A percentile compares a stretch with the other conserved stretches of the same genome.
These are phyloP conservation scores for Glarea lozoyensis DNA, from an alignment of 495 filamentous ascomycete genomes.

Conservation along the genomic window DNA sequence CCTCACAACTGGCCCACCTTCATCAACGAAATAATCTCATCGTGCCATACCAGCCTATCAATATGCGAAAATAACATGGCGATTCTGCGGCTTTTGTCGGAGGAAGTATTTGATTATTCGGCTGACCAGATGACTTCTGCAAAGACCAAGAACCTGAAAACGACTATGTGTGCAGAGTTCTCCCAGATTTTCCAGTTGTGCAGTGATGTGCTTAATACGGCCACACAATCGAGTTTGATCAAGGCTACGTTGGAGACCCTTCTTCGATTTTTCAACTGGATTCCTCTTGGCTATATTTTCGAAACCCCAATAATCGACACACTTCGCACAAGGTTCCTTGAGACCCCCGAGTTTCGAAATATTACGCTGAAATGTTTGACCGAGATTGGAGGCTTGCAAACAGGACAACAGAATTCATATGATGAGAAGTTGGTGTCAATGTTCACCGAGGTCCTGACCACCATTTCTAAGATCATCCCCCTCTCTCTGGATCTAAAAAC, in stretches of 20 bases:
- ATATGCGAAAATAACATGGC: slow-evolving; percentile 99
- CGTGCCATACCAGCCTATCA: slow-evolving; percentile 85
- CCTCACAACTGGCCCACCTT: slow-evolving; percentile 99
- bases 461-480: slow-evolving; percentile 84
- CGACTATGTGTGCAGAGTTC: slow-evolving; percentile 96
- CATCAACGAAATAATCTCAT: slow-evolving; percentile 98
- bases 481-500: slow-evolving; percentile 78
- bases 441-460: slow-evolving; percentile 91
- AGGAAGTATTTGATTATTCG: slow-evolving; percentile 98
- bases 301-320: slow-evolving; percentile 96
- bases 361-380: slow-evolving; percentile 94
- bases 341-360: slow-evolving; percentile 88
- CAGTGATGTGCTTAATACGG: slow-evolving; percentile 82
- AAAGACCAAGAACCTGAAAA: slow-evolving; percentile 93
- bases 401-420: slow-evolving; percentile 66
- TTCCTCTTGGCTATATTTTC: slow-evolving; percentile 95
- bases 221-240: slow-evolving; percentile 78
- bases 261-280: slow-evolving; percentile 96
- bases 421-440: slow-evolving; percentile 91
- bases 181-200: slow-evolving; percentile 96
- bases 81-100: slow-evolving; percentile 88
- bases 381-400: slow-evolving; percentile 89
- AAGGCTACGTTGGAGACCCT: slow-evolving; percentile 92
- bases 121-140: slow-evolving; percentile 96
- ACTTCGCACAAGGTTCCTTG: slow-evolving; percentile 78